phyloP scores from a whole-genome alignment of 129 eudicot species.

The Calendula officinalis region DNA sequence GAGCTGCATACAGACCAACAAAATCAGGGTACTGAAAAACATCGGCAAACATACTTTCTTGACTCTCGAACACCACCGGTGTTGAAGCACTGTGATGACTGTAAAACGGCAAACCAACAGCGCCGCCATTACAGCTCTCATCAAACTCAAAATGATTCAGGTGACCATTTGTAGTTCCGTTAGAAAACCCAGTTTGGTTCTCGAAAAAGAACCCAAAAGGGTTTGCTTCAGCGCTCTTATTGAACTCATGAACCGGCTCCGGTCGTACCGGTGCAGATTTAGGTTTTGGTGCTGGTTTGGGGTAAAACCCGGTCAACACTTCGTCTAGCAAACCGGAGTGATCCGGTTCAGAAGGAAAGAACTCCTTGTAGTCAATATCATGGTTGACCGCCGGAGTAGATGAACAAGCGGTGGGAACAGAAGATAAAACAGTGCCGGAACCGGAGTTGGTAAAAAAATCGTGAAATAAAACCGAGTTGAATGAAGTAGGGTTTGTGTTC shows the following conservation, averaged over 20 bases:
- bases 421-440: slow-evolving; percentile 12
- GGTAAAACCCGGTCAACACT: slow-evolving; percentile 58
- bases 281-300: slow-evolving; percentile 31
- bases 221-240: slow-evolving; percentile 10
- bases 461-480: slow-evolving; percentile 35
- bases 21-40: slow-evolving; percentile 54
- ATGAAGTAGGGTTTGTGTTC: slow-evolving; percentile 8
- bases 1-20: slow-evolving; percentile 40
- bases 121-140: slow-evolving; percentile 12
- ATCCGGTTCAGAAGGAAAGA: slow-evolving; percentile 47
- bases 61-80: slow-evolving; percentile 23
- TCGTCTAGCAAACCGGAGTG: slow-evolving; percentile 67
- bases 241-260: not conserved
- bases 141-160: slow-evolving; percentile 11
- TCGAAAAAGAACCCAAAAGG: slow-evolving; percentile 36
- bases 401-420: not conserved
- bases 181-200: not conserved
- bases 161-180: not conserved
- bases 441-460: slow-evolving; percentile 32
- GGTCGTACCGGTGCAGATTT: too few species aligned
- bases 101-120: slow-evolving; percentile 22
- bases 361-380: slow-evolving; percentile 33
- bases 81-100: not conserved
- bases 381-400: not conserved
- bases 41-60: slow-evolving; percentile 37